A percentile compares a stretch with the other conserved stretches of the same genome.
phyloP scores from a whole-genome alignment of 139 green algal species.

The Auxenochlorella protothecoides region DNA sequence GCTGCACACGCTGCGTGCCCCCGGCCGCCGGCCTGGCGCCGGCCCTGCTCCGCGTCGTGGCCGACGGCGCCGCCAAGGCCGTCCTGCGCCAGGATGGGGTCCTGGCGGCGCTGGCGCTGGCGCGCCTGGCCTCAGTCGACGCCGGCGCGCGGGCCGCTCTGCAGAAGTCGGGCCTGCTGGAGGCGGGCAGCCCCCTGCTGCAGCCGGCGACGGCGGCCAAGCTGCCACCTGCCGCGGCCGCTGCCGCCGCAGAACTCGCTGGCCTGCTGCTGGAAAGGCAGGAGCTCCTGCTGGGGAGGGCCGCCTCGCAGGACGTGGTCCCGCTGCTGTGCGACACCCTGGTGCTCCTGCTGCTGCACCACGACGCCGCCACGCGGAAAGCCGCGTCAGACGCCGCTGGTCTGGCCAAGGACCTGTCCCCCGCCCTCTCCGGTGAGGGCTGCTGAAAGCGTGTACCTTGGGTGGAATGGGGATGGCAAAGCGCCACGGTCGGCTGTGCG shows the following conservation, averaged over 20 bases:
- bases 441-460: too few species aligned
- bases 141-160: conserved; percentile 18
- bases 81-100: conserved; percentile 30
- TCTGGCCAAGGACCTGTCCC: too few species aligned
- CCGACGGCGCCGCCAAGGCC: conserved; percentile 40
- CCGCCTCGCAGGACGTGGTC: too few species aligned
- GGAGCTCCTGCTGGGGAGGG: too few species aligned
- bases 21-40: conserved; percentile 6
- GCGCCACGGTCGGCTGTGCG: too few species aligned
- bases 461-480: too few species aligned
- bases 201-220: conserved; percentile 27
- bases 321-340: not conserved
- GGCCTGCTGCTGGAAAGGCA: conserved; percentile 12
- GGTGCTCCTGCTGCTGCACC: conserved; percentile 17
- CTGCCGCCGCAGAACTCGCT: conserved; percentile 12
- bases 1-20: not conserved
- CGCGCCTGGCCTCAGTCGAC: conserved; percentile 22
- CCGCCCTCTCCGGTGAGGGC: too few species aligned
- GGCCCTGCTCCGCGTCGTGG: conserved; percentile 25
- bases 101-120: conserved; percentile 24
- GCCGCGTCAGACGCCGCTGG: conserved; percentile 10
- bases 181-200: conserved; percentile 41
- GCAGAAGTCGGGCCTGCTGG: conserved; percentile 2
- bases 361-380: conserved; percentile 1
- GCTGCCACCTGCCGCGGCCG: conserved; percentile 40